Base-by-base conservation (phyloP, 129 eudicot species). In the Escallonia herrerae region DNA sequence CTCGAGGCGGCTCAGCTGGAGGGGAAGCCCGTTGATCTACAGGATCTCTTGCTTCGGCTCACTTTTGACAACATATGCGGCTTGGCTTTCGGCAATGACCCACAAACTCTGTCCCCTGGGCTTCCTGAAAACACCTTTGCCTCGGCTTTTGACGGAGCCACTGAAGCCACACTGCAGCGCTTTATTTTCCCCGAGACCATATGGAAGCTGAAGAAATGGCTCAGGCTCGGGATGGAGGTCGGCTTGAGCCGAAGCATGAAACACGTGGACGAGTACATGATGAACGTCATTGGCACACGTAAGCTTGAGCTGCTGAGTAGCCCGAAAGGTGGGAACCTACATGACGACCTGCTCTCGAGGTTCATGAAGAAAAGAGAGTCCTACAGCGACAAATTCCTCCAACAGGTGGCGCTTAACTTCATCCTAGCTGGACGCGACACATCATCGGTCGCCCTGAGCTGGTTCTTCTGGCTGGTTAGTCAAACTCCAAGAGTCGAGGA, bases 371-470 rank as follows among this genome's bases (percentile, higher is more conserved):
- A 87, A 60, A 81, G 73, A 40, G 94, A 87, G 49, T 76, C 85
- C 1, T 78, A 81, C 61, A 55, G 84, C 1, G 83, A 87, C 58
- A 41, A 79, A 1, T 87, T 87, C 58, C 79, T 83, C 15, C 84
- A 81, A 68, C 87, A 83, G 15, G 89, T 87, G 76, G 90, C 79
- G 15, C 87, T 87, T n/a, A 87, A 87, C 46, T 87, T 87, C 76
- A 83, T 87, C 82, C 51, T 87, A 73, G 95, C 95, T 64, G 95
- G 95, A 48, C 90, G 90, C 12, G 95, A 87, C 85, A 87, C 95
- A 44, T 83, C 95, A 59, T 87, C 95, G 0, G 95, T 87, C 2
- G 95, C 95, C 40, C 81, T 87, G 22, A 87, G 95, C 71, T 87
- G 95, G 95, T 87, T 87, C 64, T 87, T 87, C 58, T 87, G 78